Percentiles rank a stretch among this genome's conserved stretches.
Conservation (phyloP, 805 yeast species). For the Yarrowia yakushimensis region DNA sequence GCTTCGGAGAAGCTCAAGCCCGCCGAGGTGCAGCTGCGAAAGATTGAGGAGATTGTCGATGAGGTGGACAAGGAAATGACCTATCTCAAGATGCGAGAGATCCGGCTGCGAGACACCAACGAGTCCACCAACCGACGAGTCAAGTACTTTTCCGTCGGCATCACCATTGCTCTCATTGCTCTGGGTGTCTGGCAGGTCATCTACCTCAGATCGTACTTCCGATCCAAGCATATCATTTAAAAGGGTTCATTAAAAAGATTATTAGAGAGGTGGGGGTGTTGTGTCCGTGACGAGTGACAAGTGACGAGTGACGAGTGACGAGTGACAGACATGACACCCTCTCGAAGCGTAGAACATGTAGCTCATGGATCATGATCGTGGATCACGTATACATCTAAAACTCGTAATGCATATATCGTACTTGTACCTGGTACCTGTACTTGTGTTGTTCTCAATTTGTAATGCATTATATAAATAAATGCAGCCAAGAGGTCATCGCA, state of each 20-base stretch:
- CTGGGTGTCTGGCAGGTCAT: constrained; percentile 91
- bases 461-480: not conserved
- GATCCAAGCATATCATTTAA: constrained; percentile 43
- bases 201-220: constrained; percentile 87
- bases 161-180: constrained; percentile 64
- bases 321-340: no score
- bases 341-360: no score
- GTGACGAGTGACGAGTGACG: no score
- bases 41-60: constrained; percentile 77
- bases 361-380: no score
- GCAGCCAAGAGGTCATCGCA: not conserved
- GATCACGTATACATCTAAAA: no score
- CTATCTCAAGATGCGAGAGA: constrained; percentile 84
- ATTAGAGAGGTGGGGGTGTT: not conserved
- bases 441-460: no score
- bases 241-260: not conserved
- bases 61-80: constrained; percentile 78
- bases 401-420: no score
- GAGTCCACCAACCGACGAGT: constrained; percentile 94
- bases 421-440: no score
- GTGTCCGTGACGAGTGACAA: no score
- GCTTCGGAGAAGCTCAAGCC: constrained; percentile 92
- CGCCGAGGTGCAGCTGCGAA: constrained; percentile 82
- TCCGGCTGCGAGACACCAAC: constrained; percentile 90
- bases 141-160: constrained; percentile 72